Evolutionary conservation across 1,284 basidiomycete genomes (phyloP).

Genomic region (Cryptococcus hybrid): DNA sequence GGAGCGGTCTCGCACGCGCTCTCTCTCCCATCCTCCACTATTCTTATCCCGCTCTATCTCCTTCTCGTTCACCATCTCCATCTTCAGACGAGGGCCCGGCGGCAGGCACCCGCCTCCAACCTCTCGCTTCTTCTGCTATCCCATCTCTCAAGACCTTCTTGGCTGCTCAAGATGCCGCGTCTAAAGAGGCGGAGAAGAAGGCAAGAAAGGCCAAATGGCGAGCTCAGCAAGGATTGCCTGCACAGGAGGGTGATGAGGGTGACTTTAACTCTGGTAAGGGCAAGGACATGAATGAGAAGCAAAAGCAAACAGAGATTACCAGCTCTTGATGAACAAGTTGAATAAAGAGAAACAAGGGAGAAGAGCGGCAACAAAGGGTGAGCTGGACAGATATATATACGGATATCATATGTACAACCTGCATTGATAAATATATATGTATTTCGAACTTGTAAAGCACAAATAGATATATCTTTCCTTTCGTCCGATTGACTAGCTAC

Average conservation of each 20-base stretch:
- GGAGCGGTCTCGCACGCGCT: constrained; percentile 1
- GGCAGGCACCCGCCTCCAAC: constrained; percentile 40
- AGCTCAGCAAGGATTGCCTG: constrained; percentile 53
- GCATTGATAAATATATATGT: no score
- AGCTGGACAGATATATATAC: neutral
- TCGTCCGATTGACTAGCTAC: no score
- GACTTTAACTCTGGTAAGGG: constrained; percentile 10
- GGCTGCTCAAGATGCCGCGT: constrained; percentile 66
- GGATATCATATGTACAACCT: neutral
- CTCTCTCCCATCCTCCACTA: constrained; percentile 15
- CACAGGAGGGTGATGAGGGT: constrained; percentile 39
- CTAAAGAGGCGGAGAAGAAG: constrained; percentile 62
- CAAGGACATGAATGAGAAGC: constrained; percentile 36
- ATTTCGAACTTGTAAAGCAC: no score
- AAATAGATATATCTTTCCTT: no score
- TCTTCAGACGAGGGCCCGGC: constrained; percentile 46
- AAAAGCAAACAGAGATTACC: constrained; percentile 44
- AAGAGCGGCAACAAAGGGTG: neutral
- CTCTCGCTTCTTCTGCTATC: constrained; percentile 68
- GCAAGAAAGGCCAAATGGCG: constrained; percentile 70
- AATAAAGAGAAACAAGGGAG: constrained; percentile 29
- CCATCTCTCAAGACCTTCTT: constrained; percentile 78
- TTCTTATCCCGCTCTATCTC: constrained; percentile 10
- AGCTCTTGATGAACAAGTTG: constrained; percentile 44
- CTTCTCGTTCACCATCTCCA: constrained; percentile 21